Percentiles rank a stretch among this genome's conserved stretches.
phyloP scores from a whole-genome alignment of 441 rosid genomes.

The Syzygium malaccense region DNA sequence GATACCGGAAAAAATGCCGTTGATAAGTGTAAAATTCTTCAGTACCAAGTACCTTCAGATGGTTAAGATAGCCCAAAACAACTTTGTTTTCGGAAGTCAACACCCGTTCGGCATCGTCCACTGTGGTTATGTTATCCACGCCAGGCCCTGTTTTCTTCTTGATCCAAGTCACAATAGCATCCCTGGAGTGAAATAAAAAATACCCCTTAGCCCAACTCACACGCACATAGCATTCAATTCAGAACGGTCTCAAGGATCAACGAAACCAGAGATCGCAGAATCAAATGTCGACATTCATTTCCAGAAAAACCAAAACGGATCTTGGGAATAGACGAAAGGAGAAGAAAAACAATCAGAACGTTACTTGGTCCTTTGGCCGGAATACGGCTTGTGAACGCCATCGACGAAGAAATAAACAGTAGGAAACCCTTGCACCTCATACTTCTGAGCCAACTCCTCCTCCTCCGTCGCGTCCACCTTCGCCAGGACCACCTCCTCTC shows the following conservation, averaged over 20 bases:
- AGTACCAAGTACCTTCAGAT: constrained; percentile 56
- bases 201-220: not conserved
- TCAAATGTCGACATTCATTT: not conserved
- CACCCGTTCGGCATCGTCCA: constrained; percentile 77
- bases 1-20: not conserved
- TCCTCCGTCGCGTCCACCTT: constrained; percentile 95
- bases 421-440: constrained; percentile 85
- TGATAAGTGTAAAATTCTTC: not conserved
- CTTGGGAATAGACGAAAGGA: not conserved
- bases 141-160: constrained; percentile 98
- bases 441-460: constrained; percentile 70
- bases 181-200: constrained; percentile 30
- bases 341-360: constrained; percentile 5
- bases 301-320: not conserved
- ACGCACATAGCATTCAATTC: not conserved
- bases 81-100: constrained; percentile 72
- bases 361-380: constrained; percentile 84
- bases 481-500: constrained; percentile 59
- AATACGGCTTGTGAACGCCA: constrained; percentile 75
- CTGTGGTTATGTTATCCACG: constrained; percentile 56
- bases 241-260: not conserved
- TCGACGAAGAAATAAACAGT: constrained; percentile 72
- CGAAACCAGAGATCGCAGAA: not conserved
- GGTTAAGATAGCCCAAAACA: constrained; percentile 78
- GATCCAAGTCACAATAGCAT: constrained; percentile 86